Evolutionary conservation across 495 filamentous ascomycete genomes (phyloP).

Genomic region (Thermochaetoides thermophila): DNA sequence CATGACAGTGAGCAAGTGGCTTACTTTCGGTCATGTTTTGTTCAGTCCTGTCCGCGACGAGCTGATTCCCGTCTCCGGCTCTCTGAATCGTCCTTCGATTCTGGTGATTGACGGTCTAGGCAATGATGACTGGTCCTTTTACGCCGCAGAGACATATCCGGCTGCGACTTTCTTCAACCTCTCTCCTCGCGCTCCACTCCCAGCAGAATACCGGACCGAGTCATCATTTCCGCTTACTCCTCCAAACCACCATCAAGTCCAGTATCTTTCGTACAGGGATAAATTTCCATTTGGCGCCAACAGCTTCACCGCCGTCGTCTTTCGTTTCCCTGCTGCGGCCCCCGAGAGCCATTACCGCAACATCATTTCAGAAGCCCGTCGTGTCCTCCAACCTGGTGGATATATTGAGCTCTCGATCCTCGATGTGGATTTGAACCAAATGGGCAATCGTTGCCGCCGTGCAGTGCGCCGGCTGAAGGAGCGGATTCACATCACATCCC

Average conservation of each 20-base stretch:
- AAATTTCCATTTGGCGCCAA: constrained; percentile 78
- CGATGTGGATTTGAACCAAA: constrained; percentile 75
- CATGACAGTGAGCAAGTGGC: constrained; percentile 57
- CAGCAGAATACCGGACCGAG: constrained; percentile 18
- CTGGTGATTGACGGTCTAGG: constrained; percentile 82
- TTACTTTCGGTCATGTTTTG: constrained; percentile 87
- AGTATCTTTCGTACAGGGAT: constrained; percentile 48
- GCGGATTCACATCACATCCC: constrained; percentile 43
- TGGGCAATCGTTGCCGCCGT: constrained; percentile 61
- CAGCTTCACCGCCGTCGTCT: constrained; percentile 72
- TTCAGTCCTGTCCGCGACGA: constrained; percentile 85
- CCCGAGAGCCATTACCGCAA: constrained; percentile 63
- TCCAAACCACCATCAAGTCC: constrained; percentile 73
- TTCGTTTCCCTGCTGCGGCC: constrained; percentile 71
- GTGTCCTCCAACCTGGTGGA: constrained; percentile 79
- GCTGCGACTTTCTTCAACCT: constrained; percentile 76
- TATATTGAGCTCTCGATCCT: constrained; percentile 78
- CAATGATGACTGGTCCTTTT: constrained; percentile 92
- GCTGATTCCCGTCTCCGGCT: constrained; percentile 34
- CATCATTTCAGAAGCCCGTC: constrained; percentile 73
- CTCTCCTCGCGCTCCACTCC: constrained; percentile 35
- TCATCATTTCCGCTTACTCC: constrained; percentile 43
- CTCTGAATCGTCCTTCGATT: constrained; percentile 45
- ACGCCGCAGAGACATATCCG: constrained; percentile 84
- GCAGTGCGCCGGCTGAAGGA: constrained; percentile 68